Percentiles rank a stretch among this genome's conserved stretches.
Evolutionary conservation across 805 yeast genomes (phyloP).

Genomic region (Clavispora santaluciae): DNA sequence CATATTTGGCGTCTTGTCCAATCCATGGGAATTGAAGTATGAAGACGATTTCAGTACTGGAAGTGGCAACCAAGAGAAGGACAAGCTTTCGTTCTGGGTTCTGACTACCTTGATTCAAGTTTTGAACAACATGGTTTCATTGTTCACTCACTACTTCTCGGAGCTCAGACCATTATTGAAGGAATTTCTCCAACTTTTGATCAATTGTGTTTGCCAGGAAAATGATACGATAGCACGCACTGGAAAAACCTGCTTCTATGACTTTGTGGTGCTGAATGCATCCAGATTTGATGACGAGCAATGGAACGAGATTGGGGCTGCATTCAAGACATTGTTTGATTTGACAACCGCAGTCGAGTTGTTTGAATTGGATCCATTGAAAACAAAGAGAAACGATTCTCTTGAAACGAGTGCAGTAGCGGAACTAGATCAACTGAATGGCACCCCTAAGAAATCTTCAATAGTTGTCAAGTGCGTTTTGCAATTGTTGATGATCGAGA

Average conservation of each 20-base stretch:
- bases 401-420: not conserved
- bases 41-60: conserved; percentile 38
- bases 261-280: conserved; percentile 72
- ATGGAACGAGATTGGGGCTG: conserved; percentile 67
- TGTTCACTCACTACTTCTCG: conserved; percentile 79
- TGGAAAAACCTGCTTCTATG: conserved; percentile 85
- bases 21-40: conserved; percentile 63
- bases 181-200: conserved; percentile 71
- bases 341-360: conserved; percentile 84
- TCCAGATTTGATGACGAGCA: conserved; percentile 56
- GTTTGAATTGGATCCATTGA: conserved; percentile 56
- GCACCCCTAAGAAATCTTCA: conserved; percentile 42
- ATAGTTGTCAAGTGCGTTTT: conserved; percentile 90
- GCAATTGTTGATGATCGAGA: conserved; percentile 84
- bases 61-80: conserved; percentile 44
- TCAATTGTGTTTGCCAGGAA: conserved; percentile 91
- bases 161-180: conserved; percentile 69
- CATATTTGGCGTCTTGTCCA: conserved; percentile 73
- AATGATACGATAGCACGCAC: conserved; percentile 95
- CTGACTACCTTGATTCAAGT: conserved; percentile 97
- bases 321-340: conserved; percentile 67
- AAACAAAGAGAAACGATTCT: too few species aligned
- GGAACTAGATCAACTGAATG: too few species aligned
- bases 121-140: conserved; percentile 75
- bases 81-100: conserved; percentile 90